These are phyloP conservation scores for Aspergillus wentii DNA, from an alignment of 495 filamentous ascomycete species.

Conservation along the genomic window DNA sequence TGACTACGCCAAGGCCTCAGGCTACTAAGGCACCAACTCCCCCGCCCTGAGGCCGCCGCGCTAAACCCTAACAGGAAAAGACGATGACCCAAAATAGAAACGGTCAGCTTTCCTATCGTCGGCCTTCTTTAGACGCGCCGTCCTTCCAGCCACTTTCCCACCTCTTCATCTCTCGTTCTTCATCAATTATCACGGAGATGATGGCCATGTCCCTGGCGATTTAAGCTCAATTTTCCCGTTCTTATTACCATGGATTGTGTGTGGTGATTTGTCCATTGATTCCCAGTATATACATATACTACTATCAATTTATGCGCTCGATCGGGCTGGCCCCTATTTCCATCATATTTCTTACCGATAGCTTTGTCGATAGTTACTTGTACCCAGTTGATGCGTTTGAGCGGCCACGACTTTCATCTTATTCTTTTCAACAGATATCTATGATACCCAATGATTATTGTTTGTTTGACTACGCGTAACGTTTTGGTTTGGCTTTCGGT, in stretches of 20 bases:
- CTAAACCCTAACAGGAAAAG: conserved; percentile 15
- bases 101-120: conserved; percentile 15
- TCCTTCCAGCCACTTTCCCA: conserved; percentile 4
- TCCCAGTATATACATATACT: conserved; percentile 2
- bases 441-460: conserved; percentile 1
- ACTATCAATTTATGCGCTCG: conserved; percentile 10
- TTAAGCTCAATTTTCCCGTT: background rate
- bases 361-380: background rate
- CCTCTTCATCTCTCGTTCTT: conserved; percentile 7
- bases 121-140: conserved; percentile 17
- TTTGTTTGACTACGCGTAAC: background rate
- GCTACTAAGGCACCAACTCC: conserved; percentile 13
- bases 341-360: conserved; percentile 5
- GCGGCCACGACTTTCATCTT: conserved; percentile 2
- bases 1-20: too few relatives aligned
- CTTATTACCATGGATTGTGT: conserved; percentile 5
- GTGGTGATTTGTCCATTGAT: conserved; percentile 4
- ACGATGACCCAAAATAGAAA: conserved; percentile 24
- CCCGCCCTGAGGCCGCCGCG: conserved; percentile 28
- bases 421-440: background rate
- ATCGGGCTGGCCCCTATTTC: conserved; percentile 18
- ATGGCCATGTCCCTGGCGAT: background rate
- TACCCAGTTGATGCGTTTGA: conserved; percentile 1
- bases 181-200: too few relatives aligned
- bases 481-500: too few relatives aligned